Evolutionary conservation across 805 yeast genomes (phyloP).

Genomic region (Ogataea pini): DNA sequence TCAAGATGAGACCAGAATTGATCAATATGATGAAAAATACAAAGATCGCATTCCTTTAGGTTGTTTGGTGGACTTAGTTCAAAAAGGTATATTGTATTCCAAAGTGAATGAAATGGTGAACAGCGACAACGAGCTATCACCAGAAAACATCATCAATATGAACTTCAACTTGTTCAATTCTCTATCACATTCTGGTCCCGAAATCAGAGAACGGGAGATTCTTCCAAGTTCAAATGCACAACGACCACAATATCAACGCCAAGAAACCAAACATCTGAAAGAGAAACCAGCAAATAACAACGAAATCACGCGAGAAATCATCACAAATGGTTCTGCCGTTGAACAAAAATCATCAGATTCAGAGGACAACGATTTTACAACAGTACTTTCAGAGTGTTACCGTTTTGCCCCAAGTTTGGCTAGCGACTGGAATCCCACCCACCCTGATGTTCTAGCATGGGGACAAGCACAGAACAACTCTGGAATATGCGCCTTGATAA

Average conservation of each 20-base stretch:
- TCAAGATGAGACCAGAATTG: constrained; percentile 68
- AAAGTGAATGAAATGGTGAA: constrained; percentile 61
- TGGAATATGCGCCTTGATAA: constrained; percentile 28
- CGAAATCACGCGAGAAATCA: background rate
- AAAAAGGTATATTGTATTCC: constrained; percentile 80
- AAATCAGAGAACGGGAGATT: constrained; percentile 12
- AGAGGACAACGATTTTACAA: constrained; percentile 33
- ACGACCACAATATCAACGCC: background rate
- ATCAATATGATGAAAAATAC: constrained; percentile 53
- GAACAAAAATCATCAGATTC: background rate
- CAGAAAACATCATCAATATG: constrained; percentile 30
- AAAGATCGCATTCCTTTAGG: constrained; percentile 69
- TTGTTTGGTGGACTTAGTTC: constrained; percentile 76
- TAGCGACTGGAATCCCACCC: constrained; percentile 58
- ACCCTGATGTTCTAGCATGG: constrained; percentile 49
- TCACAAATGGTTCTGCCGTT: background rate
- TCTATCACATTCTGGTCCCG: constrained; percentile 28
- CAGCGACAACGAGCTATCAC: constrained; percentile 12
- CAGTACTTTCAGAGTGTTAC: constrained; percentile 40
- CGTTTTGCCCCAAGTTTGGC: constrained; percentile 46
- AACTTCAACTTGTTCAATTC: constrained; percentile 58
- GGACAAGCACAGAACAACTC: constrained; percentile 43
- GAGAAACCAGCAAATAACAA: background rate
- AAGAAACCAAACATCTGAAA: background rate
- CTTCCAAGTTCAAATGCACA: constrained; percentile 6